A percentile compares a stretch with the other conserved stretches of the same genome.
These are phyloP conservation scores for Isoetes engelmannii DNA, from an alignment of 83 land plant species.

Conservation along the genomic window DNA sequence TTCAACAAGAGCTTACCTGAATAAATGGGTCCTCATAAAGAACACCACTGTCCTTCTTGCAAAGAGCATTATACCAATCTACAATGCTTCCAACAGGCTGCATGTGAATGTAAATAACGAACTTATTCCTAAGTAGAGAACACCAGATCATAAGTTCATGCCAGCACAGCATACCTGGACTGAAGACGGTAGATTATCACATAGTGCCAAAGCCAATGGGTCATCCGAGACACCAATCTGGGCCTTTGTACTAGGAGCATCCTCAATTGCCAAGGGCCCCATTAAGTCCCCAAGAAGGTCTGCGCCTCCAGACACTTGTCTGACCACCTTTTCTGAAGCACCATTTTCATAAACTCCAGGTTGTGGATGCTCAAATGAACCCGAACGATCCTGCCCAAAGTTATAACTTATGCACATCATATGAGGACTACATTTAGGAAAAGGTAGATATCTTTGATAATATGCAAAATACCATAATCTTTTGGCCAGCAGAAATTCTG, in stretches of 20 bases:
- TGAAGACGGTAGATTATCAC: slow-evolving; percentile 49
- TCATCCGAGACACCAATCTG: slow-evolving; percentile 31
- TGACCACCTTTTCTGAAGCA: slow-evolving; percentile 24
- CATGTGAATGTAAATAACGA: slow-evolving; percentile 18
- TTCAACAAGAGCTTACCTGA: slow-evolving; percentile 46
- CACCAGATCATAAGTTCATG: not conserved
- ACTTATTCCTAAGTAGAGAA: not conserved
- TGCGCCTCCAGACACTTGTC: slow-evolving; percentile 13
- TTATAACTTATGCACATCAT: not conserved
- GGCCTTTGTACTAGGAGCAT: slow-evolving; percentile 59
- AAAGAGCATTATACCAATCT: slow-evolving; percentile 67
- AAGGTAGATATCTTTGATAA: no score
- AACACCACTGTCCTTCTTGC: slow-evolving; percentile 91
- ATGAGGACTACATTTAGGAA: not conserved
- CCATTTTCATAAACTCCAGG: slow-evolving; percentile 40
- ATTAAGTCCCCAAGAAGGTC: slow-evolving; percentile 89
- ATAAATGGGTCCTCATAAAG: slow-evolving; percentile 90
- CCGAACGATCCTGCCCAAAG: not conserved
- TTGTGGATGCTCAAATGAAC: not conserved
- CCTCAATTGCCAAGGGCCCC: slow-evolving; percentile 85
- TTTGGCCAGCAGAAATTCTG: slow-evolving; percentile 38
- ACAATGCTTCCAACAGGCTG: slow-evolving; percentile 80
- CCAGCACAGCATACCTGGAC: slow-evolving; percentile 53
- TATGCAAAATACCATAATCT: not conserved
- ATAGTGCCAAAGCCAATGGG: slow-evolving; percentile 63